phyloP scores from a whole-genome alignment of 1,139 yeast species.

The Wickerhamiella infanticola region DNA sequence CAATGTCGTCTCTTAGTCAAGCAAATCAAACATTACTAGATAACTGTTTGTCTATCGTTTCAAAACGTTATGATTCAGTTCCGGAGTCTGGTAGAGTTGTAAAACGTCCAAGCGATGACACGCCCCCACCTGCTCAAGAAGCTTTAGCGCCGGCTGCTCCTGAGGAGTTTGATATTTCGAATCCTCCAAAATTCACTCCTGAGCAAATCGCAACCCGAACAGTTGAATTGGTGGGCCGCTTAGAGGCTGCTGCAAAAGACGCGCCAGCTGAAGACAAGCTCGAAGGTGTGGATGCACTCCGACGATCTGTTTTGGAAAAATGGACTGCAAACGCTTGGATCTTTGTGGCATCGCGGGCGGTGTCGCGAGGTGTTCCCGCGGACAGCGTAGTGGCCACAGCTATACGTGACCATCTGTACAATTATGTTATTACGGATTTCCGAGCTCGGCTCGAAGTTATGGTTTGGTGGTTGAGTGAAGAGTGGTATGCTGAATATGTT shows the following conservation, averaged over 20 bases:
- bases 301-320: neutral
- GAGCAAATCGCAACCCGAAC: neutral
- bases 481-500: slow-evolving; percentile 68
- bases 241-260: neutral
- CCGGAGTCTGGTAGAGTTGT: slow-evolving; percentile 12
- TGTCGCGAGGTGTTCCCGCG: slow-evolving; percentile 14
- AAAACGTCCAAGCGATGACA: neutral
- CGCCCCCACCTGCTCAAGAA: neutral
- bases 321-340: slow-evolving; percentile 7
- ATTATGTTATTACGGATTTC: slow-evolving; percentile 59
- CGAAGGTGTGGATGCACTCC: neutral
- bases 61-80: slow-evolving; percentile 40
- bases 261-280: neutral
- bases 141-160: neutral
- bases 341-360: slow-evolving; percentile 3
- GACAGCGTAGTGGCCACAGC: slow-evolving; percentile 33
- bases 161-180: neutral
- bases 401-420: slow-evolving; percentile 55
- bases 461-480: slow-evolving; percentile 93
- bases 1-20: slow-evolving; percentile 43
- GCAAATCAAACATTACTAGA: slow-evolving; percentile 40
- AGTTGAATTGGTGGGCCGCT: neutral
- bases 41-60: slow-evolving; percentile 54
- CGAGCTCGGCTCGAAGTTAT: slow-evolving; percentile 57
- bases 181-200: neutral